Base-by-base conservation (phyloP, 2,329 filamentous ascomycete species). In the Cytospora piceicola region DNA sequence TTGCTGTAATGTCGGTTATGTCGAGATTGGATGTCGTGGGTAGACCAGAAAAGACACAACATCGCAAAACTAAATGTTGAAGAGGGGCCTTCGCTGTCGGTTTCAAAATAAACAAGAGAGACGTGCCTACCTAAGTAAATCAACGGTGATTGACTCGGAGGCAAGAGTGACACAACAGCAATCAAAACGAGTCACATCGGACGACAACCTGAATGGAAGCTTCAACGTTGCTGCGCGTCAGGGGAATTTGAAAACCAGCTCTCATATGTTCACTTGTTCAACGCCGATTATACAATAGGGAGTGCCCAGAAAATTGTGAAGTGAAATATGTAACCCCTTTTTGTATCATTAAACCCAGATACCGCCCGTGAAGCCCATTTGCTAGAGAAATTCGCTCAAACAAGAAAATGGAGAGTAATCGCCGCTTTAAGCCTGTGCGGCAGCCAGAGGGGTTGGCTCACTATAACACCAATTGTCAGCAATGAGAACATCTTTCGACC, bases 381-480 rank as follows among this genome's bases (percentile, higher is more conserved):
- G 53, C 29, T n/a, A 54, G 15, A 20, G 1, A 52, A 17, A 17
- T 57, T 49, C 61, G 61, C 61, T 63, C 53, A 17, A 63, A 58
- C 22, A 39, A 32, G 42, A 52, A 49, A 67, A n/a, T 42, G 56
- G 54, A 53, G 56, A 53, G 59, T 42, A 39, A 56, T 56, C 24
- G 55, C 46, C 57, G 36, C 53, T 63, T 30, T 56, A 60, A 55
- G 39, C 34, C 46, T 70, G 73, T 85, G 77, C 73, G 67, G 79
- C 78, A 51, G 82, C 88, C 67, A 90, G 80, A 59, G 88, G 81
- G 54, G 79, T 85, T 30, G 90, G 88, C 77, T 90, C 87, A 42
- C 66, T 67, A 20, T 2, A 62, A 34, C 12, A 12, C 17, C 20
- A 14, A 1, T 36, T 20, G 29, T 67, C 14, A 67, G 55, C 34